Evolutionary conservation across 2,329 filamentous ascomycete species (phyloP).

Genomic region (Tetracladium maxilliforme): DNA sequence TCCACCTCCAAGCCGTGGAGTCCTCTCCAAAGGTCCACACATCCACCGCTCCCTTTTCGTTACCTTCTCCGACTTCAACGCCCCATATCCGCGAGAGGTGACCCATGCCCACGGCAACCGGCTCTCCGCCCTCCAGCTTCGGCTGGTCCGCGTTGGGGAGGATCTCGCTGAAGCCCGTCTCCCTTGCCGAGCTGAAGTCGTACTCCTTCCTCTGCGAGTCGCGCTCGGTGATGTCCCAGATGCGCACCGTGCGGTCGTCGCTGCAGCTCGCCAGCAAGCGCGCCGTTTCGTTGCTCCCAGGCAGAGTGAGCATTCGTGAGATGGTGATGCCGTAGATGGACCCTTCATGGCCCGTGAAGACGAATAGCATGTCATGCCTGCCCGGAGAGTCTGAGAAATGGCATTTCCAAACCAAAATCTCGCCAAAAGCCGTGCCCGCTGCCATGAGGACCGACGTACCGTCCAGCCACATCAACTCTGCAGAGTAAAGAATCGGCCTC

Average conservation of each 20-base stretch:
- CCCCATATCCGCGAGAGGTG: slow-evolving; percentile 86
- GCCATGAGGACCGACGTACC: slow-evolving; percentile 54
- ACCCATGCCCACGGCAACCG: slow-evolving; percentile 62
- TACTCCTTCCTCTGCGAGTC: slow-evolving; percentile 4
- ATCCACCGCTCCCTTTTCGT: slow-evolving; percentile 18
- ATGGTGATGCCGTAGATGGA: slow-evolving; percentile 86
- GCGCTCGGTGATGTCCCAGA: slow-evolving; percentile 57
- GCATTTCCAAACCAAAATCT: slow-evolving; percentile 82
- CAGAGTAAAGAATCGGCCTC: slow-evolving; percentile 78
- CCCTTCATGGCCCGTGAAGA: slow-evolving; percentile 64
- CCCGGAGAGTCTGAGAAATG: slow-evolving; percentile 14
- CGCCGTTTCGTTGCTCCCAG: slow-evolving; percentile 21
- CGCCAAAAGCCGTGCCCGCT: slow-evolving; percentile 86
- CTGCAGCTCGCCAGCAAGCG: slow-evolving; percentile 82
- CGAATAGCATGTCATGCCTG: slow-evolving; percentile 29
- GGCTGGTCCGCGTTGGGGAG: slow-evolving; percentile 9
- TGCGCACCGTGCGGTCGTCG: slow-evolving; percentile 76
- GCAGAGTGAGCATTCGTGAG: slow-evolving; percentile 35
- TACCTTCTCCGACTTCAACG: slow-evolving; percentile 21
- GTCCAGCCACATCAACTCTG: slow-evolving; percentile 52
- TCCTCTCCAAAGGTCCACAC: slow-evolving; percentile 80
- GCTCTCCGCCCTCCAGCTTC: slow-evolving; percentile 15
- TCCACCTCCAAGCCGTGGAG: slow-evolving; percentile 61
- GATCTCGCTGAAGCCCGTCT: slow-evolving; percentile 48
- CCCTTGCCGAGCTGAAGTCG: slow-evolving; percentile 15